A percentile compares a stretch with the other conserved stretches of the same genome.
Conservation (phyloP, 495 filamentous ascomycete genomes). For the Penicillium steckii region DNA sequence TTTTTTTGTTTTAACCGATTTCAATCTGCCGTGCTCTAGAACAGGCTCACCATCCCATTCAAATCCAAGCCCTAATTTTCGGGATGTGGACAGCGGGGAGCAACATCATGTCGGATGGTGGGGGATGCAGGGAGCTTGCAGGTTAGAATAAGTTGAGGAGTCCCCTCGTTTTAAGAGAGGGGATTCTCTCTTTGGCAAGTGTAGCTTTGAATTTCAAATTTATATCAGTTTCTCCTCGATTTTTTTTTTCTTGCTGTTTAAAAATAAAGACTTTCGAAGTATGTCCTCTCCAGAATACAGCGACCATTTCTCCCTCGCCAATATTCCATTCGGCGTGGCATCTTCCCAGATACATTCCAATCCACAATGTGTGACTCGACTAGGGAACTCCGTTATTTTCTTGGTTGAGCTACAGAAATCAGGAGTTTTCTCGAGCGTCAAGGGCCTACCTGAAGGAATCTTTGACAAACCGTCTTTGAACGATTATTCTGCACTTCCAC, state of each 20-base stretch:
- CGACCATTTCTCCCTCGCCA: conserved; percentile 55
- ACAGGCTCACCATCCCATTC: background rate
- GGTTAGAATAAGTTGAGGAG: background rate
- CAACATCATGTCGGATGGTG: conserved; percentile 4
- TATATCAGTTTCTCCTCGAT: background rate
- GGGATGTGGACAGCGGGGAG: conserved; percentile 16
- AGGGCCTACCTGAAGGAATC: conserved; percentile 13
- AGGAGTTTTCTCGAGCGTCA: conserved; percentile 16
- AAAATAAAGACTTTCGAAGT: background rate
- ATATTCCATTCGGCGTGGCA: conserved; percentile 85
- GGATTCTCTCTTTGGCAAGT: too few relatives aligned
- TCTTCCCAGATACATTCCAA: conserved; percentile 48
- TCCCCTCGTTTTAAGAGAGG: too few relatives aligned
- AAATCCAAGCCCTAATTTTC: background rate
- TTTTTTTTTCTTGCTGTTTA: too few relatives aligned
- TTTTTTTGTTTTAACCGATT: background rate
- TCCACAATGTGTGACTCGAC: conserved; percentile 37
- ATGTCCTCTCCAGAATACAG: conserved; percentile 27
- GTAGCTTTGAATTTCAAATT: too few relatives aligned
- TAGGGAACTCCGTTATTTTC: conserved; percentile 30
- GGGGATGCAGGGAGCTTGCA: conserved; percentile 7
- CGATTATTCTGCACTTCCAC: conserved; percentile 68
- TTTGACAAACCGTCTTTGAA: conserved; percentile 62
- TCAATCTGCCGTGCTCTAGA: too few relatives aligned
- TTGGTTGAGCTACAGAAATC: conserved; percentile 54